phyloP scores from a whole-genome alignment of 23 red algal genomes.

The Cyanidiococcus yangmingshanensis region DNA sequence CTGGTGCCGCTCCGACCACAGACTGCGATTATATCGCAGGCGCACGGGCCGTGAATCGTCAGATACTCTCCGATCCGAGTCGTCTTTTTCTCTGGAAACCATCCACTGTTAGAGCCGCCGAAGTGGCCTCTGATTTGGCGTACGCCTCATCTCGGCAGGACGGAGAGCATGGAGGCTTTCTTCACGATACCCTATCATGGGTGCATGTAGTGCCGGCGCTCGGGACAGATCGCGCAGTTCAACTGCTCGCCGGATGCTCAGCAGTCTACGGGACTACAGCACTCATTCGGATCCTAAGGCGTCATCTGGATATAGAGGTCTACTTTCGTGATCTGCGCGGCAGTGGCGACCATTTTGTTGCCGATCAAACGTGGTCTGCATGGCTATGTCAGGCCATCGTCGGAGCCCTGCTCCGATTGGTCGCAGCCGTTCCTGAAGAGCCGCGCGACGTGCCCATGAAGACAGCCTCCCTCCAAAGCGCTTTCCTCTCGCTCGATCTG shows the following conservation, averaged over 20 bases:
- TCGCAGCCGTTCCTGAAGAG: neutral
- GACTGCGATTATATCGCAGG: neutral
- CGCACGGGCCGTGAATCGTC: neutral
- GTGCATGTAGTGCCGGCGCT: neutral
- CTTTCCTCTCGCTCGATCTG: neutral
- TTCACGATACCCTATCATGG: neutral
- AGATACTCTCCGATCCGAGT: neutral
- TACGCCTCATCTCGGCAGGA: neutral
- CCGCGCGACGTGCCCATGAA: neutral
- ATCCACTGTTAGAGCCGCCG: neutral
- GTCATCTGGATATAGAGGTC: conserved; percentile 2
- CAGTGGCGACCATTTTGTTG: neutral
- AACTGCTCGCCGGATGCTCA: neutral
- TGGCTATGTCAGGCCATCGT: neutral
- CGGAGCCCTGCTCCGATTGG: neutral
- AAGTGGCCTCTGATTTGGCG: conserved; percentile 1
- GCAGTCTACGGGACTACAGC: neutral
- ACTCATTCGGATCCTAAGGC: neutral
- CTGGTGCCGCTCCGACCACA: neutral
- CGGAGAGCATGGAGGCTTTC: neutral
- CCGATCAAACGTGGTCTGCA: neutral
- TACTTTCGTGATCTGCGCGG: conserved; percentile 9
- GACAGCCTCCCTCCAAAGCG: neutral
- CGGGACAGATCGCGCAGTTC: neutral
- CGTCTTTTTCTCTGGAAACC: neutral